A percentile compares a stretch with the other conserved stretches of the same genome.
These are phyloP conservation scores for Casuarina cunninghamiana DNA, from an alignment of 306 rosid genomes.

Conservation along the genomic window DNA sequence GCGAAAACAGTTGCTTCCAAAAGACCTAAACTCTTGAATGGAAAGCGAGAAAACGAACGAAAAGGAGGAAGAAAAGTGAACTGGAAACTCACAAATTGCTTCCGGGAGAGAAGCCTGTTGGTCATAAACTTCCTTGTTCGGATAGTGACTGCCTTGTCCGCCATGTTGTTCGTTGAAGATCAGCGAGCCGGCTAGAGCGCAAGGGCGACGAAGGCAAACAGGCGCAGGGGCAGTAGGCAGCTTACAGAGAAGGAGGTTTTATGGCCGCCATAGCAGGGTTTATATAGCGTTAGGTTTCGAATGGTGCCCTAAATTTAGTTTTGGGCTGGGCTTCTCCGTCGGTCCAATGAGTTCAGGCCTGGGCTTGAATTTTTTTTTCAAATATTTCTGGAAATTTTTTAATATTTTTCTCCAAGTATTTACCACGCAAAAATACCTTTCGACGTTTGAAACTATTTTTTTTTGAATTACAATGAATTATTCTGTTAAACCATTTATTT, in stretches of 20 bases:
- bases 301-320: too few species aligned
- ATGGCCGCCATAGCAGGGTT: not conserved
- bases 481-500: too few species aligned
- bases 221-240: too few species aligned
- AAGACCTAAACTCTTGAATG: not conserved
- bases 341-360: too few species aligned
- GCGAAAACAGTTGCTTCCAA: too few species aligned
- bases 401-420: too few species aligned
- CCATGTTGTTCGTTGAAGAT: constrained; percentile 48
- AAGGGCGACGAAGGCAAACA: not conserved
- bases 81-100: constrained; percentile 72
- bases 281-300: constrained; percentile 31
- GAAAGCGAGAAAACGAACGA: not conserved
- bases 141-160: constrained; percentile 86
- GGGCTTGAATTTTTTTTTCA: too few species aligned
- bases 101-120: constrained; percentile 83
- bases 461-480: too few species aligned
- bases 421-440: too few species aligned
- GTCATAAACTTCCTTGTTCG: constrained; percentile 93
- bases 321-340: not conserved
- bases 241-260: not conserved
- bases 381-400: too few species aligned
- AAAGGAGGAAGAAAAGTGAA: not conserved
- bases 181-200: not conserved
- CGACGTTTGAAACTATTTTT: too few species aligned